These are phyloP conservation scores for Pythium brassicae DNA, from an alignment of 352 stramenopile species.

Conservation along the genomic window DNA sequence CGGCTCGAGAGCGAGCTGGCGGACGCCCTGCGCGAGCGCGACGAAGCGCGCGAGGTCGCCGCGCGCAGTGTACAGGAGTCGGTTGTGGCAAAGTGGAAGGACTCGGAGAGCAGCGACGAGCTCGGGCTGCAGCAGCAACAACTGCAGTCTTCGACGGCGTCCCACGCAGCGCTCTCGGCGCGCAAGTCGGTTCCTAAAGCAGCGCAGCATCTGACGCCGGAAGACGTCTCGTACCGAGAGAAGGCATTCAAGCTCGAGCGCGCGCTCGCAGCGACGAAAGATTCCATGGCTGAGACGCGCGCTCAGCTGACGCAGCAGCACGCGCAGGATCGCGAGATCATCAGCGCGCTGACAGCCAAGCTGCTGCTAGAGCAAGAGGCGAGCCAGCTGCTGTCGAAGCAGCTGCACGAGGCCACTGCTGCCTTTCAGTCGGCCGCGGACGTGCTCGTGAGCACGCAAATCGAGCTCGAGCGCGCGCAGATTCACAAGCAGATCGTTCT, in stretches of 20 bases:
- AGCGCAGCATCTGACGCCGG: constrained; percentile 12
- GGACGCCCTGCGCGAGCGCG: constrained; percentile 23
- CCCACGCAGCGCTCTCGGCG: not conserved
- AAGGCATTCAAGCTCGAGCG: constrained; percentile 56
- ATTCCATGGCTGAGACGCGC: constrained; percentile 27
- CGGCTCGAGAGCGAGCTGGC: constrained; percentile 44
- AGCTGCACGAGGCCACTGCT: constrained; percentile 42
- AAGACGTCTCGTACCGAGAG: constrained; percentile 42
- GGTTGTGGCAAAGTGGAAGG: constrained; percentile 2
- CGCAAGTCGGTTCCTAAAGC: constrained; percentile 4
- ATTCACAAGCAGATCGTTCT: constrained; percentile 33
- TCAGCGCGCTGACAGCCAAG: constrained; percentile 42
- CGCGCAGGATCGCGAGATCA: constrained; percentile 21
- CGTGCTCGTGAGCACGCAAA: constrained; percentile 46
- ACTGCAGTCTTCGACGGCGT: not conserved
- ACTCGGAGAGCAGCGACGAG: constrained; percentile 10
- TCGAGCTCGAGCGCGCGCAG: constrained; percentile 43
- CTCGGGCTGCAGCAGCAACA: not conserved
- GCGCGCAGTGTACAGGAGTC: constrained; percentile 10
- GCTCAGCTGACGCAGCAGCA: constrained; percentile 25
- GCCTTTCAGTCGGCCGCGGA: constrained; percentile 37
- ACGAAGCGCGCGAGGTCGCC: constrained; percentile 24
- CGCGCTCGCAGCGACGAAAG: constrained; percentile 37
- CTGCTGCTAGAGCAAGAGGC: constrained; percentile 47
- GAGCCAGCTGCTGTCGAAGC: constrained; percentile 36